Evolutionary conservation across 306 rosid genomes (phyloP).

Genomic region (Dryas alaskensis): DNA sequence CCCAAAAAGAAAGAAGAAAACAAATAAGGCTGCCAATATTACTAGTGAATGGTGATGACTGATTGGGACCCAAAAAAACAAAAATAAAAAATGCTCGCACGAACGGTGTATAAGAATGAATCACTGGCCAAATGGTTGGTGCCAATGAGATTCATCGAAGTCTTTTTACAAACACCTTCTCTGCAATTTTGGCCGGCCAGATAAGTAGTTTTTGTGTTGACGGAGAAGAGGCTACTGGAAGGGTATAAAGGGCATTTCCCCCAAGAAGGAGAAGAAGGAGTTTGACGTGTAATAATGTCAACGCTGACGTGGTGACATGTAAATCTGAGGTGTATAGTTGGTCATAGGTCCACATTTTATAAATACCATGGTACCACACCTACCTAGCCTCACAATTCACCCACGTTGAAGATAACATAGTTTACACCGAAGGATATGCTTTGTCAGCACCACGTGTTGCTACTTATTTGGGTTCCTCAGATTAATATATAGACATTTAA

Average conservation of each 20-base stretch:
- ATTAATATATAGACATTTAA: neutral
- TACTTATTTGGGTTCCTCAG: neutral
- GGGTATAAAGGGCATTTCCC: neutral
- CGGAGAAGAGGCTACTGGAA: neutral
- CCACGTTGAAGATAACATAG: neutral
- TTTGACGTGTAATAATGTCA: constrained; percentile 6
- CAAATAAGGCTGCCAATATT: neutral
- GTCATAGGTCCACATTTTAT: constrained; percentile 1
- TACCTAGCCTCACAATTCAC: neutral
- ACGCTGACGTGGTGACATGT: constrained; percentile 38
- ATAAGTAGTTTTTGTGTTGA: neutral
- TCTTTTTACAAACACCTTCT: neutral
- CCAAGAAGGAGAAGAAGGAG: constrained; percentile 8
- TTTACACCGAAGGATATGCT: neutral
- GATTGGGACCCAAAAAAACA: neutral
- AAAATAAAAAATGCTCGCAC: neutral
- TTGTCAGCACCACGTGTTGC: constrained; percentile 15
- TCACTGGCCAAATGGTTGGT: neutral
- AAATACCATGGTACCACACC: neutral
- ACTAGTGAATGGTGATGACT: neutral
- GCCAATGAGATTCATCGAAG: neutral
- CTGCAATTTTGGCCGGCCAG: neutral
- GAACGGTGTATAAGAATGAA: neutral
- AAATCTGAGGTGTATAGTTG: constrained; percentile 15
- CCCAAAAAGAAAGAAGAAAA: neutral